Conservation (phyloP, 345 rosid species). For the Gossypium australe region DNA sequence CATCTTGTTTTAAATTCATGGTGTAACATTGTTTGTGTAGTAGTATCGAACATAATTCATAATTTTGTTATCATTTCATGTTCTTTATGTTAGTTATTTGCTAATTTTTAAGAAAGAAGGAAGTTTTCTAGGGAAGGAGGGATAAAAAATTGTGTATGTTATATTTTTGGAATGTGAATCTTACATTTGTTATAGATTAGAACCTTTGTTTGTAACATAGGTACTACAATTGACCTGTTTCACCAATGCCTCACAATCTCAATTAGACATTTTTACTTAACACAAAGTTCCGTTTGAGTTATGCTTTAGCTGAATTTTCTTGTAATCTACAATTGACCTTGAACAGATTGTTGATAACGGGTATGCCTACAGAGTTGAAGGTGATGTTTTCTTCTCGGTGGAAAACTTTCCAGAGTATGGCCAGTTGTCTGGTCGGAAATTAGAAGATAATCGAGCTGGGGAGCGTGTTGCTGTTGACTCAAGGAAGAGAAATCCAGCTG, state of each 20-base stretch:
- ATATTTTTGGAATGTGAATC: not conserved
- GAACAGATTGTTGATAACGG: conserved; percentile 84
- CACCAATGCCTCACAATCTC: not conserved
- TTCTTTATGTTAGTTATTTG: not conserved
- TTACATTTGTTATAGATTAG: not conserved
- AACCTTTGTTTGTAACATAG: not conserved
- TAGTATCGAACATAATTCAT: not conserved
- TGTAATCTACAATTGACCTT: not conserved
- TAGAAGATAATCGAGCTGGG: conserved; percentile 93
- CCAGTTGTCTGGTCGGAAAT: conserved; percentile 68
- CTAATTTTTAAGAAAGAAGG: not conserved
- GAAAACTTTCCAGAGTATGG: conserved; percentile 75
- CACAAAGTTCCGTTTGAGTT: not conserved
- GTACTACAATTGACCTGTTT: not conserved
- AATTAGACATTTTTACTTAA: not conserved
- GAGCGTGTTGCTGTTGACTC: conserved; percentile 90
- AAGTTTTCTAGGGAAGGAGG: not conserved
- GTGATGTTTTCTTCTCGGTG: conserved; percentile 79
- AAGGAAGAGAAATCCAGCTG: conserved; percentile 88
- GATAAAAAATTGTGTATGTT: not conserved
- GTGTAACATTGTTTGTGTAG: not conserved
- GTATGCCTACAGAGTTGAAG: conserved; percentile 69
- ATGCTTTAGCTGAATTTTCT: not conserved
- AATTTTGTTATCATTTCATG: not conserved
- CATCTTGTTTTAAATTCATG: not conserved